Base-by-base conservation (phyloP, 306 rosid genomes). In the Comarum palustre region DNA sequence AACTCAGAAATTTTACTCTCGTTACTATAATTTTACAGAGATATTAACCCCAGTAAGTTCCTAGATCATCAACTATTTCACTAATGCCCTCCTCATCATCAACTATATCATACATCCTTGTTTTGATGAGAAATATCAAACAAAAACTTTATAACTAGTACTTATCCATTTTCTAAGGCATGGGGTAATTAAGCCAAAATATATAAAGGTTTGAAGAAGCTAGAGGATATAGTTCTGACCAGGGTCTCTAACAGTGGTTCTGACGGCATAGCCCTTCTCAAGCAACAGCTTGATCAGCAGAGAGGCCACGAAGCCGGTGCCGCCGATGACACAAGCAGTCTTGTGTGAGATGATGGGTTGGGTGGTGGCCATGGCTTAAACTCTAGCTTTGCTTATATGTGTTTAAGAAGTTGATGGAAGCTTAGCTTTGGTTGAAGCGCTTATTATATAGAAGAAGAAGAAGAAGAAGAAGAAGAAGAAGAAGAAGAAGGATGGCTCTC, bases 321-420 rank as follows among this genome's bases (percentile, higher is more conserved):
- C 93, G 17, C 96, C 97, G 34, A 92, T 79, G 43, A 92, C 97
- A 68, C 97, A 89, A 0, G 84, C 97, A 39, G 76, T 80, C 74
- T 87, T 90, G 31, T 72, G 83, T 17, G 55, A 19, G 67, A 27
- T 64, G 17, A 74, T 24, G 65, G 79, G 54, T 10, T 84, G 73
- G 51, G 73, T 74, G 10, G 77, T 78, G 8, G 84, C 86, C 96
- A 89, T 87, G 57, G 42, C 72, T 32, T 65, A 15, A 13, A 15
- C 14, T 14, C 36, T 45, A 4, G 17, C 15, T 14, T 27, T 27
- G 19, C 5, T 20, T n/a, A n/a, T 19, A 1, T 50, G 57, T 50
- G 2, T 50, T 6, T 7, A 8, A 8, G 25, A 36, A 6, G 39
- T 32, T 4, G 58, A 54, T n/a, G n/a, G n/a, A n/a, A n/a, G n/a